Evolutionary conservation across 1,284 basidiomycete genomes (phyloP), one percentile per base, ranked within the genome.

Genomic region (Mycena citricolor): DNA sequence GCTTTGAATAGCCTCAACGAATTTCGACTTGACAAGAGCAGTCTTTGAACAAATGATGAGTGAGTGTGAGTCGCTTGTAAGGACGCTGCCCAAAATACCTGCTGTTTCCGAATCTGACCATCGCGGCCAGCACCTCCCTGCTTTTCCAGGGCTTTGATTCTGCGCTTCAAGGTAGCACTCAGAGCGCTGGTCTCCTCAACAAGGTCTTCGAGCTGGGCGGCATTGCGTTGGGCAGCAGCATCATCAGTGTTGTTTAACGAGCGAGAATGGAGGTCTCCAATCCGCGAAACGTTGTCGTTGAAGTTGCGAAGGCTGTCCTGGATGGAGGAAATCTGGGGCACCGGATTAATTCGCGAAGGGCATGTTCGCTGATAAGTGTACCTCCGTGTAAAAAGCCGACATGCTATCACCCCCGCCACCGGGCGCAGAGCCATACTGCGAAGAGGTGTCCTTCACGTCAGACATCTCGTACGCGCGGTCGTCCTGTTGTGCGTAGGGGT

Each of bases 1-100:
- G 54, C 74, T 81, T 66, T 90, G 86, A 51, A 90, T 88, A n/a
- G 87, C 86, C 54, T 90, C 86, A 39, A 89, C 77, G 60, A 90
- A 90, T 64, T 89, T 90, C 40, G 81, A 77, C 66, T 88, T 90
- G 52, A 90, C 79, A 23, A 89, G 64, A 4, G 79, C 83, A 24
- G 81, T 86, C 85, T 90, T 44, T 24, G 25, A 50, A 38, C n/a
- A 23, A 20, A 34, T 22, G 17, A 22, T 6, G 12, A 44, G 23
- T 29, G 44, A 21, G 20, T 37, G 34, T 26, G 24, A 22, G 32
- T 39, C n/a, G n/a, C n/a, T n/a, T 24, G 22, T 30, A 39, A 20
- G 32, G 35, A 32, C 25, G 24, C 35, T 14, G 28, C 21, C 5
- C 22, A 34, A 19, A 37, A 26, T 62, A 88, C 90, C 77, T 95